Conservation (phyloP, 495 filamentous ascomycete species). For the Talaromyces thailandensis region DNA sequence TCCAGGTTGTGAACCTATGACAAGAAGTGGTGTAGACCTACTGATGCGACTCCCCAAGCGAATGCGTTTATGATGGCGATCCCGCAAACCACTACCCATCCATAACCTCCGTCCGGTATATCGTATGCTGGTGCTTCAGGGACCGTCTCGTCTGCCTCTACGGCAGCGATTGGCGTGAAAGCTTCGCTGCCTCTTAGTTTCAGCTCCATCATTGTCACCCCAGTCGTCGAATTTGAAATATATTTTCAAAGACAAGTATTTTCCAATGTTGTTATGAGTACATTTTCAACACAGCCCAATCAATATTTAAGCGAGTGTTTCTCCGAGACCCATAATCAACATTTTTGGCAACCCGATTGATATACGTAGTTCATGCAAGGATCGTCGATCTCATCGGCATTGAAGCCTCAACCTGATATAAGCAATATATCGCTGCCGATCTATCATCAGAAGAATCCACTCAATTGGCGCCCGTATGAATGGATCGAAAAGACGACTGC, state of each 20-base stretch:
- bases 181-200: background rate
- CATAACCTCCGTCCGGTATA: constrained; percentile 50
- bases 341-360: background rate
- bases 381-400: background rate
- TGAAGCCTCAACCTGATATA: background rate
- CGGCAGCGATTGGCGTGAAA: background rate
- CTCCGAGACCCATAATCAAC: background rate
- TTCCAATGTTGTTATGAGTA: too few relatives aligned
- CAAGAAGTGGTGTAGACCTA: constrained; percentile 12
- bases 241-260: too few relatives aligned
- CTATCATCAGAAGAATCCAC: background rate
- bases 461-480: background rate
- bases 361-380: background rate
- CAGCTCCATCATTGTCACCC: background rate
- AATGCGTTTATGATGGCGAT: constrained; percentile 47
- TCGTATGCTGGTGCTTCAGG: background rate
- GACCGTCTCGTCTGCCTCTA: background rate
- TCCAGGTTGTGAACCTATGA: too few relatives aligned
- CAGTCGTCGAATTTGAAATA: background rate
- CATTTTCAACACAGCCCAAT: background rate
- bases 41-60: constrained; percentile 51
- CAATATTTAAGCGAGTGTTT: background rate
- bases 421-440: background rate
- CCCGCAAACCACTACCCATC: constrained; percentile 48
- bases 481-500: background rate